Conservation (phyloP, 805 yeast species). For the Wickerhamiella domercqiae region DNA sequence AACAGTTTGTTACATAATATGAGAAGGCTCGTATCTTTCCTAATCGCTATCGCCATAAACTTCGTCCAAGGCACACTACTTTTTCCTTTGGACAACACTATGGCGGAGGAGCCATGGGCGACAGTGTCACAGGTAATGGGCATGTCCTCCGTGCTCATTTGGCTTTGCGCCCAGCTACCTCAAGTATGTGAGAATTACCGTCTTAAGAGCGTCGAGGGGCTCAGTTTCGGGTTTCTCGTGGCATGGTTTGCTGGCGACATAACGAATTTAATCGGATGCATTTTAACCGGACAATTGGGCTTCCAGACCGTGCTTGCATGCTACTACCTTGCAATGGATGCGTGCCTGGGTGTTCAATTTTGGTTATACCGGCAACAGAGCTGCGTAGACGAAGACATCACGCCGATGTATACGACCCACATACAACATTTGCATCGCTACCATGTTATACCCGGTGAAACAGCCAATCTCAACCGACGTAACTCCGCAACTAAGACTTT, state of each 20-base stretch:
- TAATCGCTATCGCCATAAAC: no score
- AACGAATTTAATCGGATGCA: conserved; percentile 49
- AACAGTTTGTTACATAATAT: no score
- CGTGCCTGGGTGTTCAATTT: conserved; percentile 52
- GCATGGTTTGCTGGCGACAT: conserved; percentile 56
- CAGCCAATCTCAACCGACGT: neutral
- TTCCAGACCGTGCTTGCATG: conserved; percentile 61
- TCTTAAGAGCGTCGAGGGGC: conserved; percentile 49
- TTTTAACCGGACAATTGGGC: conserved; percentile 61
- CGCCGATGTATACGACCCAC: conserved; percentile 1
- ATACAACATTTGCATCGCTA: neutral
- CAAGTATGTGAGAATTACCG: conserved; percentile 47
- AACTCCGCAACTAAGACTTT: neutral
- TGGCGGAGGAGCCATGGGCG: conserved; percentile 11
- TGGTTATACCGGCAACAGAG: conserved; percentile 35
- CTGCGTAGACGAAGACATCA: conserved; percentile 4
- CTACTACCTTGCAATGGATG: conserved; percentile 62
- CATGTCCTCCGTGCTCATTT: conserved; percentile 34
- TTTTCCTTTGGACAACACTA: no score
- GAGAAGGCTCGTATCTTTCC: no score
- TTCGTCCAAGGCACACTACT: no score
- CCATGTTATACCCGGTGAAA: no score
- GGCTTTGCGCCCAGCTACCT: conserved; percentile 66
- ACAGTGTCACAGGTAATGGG: conserved; percentile 14
- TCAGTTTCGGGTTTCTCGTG: conserved; percentile 41